phyloP scores from a whole-genome alignment of 1,284 basidiomycete species.

The Cutaneotrichosporon dermatis region DNA sequence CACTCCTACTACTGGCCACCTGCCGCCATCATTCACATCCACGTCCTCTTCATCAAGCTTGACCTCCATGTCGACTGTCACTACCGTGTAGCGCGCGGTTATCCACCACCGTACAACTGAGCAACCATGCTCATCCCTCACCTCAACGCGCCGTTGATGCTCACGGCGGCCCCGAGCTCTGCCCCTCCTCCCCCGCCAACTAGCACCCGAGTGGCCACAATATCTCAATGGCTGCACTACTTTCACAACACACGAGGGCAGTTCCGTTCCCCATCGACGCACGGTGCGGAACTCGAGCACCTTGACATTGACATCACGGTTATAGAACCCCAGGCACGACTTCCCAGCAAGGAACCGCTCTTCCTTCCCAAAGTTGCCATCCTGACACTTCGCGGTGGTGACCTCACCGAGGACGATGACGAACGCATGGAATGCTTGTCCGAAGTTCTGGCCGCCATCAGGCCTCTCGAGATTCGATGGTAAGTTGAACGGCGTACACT shows the following conservation, averaged over 20 bases:
- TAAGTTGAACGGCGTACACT: neutral
- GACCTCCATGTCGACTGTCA: neutral
- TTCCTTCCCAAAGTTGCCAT: neutral
- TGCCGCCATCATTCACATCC: too few species aligned
- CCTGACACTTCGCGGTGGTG: slow-evolving; percentile 1
- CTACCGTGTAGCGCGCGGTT: neutral
- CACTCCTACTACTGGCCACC: too few species aligned
- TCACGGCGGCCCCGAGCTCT: slow-evolving; percentile 1
- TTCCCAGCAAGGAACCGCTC: neutral
- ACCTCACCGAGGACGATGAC: slow-evolving; percentile 3
- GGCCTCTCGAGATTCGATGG: slow-evolving; percentile 1
- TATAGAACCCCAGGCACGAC: neutral
- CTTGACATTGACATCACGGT: slow-evolving; percentile 5
- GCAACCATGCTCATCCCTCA: neutral
- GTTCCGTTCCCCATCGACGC: neutral
- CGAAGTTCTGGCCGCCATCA: slow-evolving; percentile 1
- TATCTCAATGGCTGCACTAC: slow-evolving; percentile 3
- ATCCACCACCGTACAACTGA: neutral
- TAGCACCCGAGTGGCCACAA: neutral
- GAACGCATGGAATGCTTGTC: neutral
- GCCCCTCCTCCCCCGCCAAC: neutral
- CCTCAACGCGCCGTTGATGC: slow-evolving; percentile 3
- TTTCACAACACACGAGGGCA: neutral
- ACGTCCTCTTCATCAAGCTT: too few species aligned
- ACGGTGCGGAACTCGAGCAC: neutral